Base-by-base conservation (phyloP, 306 rosid genomes). In the Arachis stenosperma region DNA sequence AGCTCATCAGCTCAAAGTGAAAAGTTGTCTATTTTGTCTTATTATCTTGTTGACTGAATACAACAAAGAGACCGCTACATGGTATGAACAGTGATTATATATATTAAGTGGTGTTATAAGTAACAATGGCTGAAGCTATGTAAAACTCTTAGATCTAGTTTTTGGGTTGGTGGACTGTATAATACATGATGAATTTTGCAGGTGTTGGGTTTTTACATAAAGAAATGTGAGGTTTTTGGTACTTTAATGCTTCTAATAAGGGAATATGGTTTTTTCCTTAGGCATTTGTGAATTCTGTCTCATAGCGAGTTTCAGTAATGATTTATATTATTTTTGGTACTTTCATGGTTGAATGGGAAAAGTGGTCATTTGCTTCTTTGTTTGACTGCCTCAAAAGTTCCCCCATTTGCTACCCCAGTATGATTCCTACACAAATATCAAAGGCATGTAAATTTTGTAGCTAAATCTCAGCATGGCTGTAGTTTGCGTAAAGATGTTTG, bases 401-500 rank as follows among this genome's bases (percentile, higher is more conserved):
- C 2, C 15, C 33, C 8, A 69, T 27, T 17, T 48, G 10, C 73
- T 51, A 40, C 14, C 73, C 51, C 47, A 61, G 43, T 67, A 42
- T 73, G 64, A 15, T 70, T 80, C 79, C 13, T 84, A 54, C 70
- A 63, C 36, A 76, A 77, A 30, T 73, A 57, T 54, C 61, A 55
- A 55, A 79, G 82, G 4, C 60, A 27, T 59, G 60, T 79, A 63
- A 65, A 65, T 58, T 60, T 53, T 11, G 7, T 75, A 17, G 82
- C 81, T 43, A 79, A 73, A 69, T 81, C 73, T 67, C 77, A 60
- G 75, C 59, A 62, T 39, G 83, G 83, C n/a, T 65, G 77, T 76
- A 71, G 79, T 47, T 70, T 76, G 61, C 66, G 39, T 75, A 65
- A 66, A 54, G 50, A 46, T 51, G 22, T 46, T 71, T 30, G 67